Percentiles rank a stretch among this genome's conserved stretches.
Evolutionary conservation across 371 early-diverging fungal genomes (phyloP).

Genomic region (Syncephalastrum sp.): DNA sequence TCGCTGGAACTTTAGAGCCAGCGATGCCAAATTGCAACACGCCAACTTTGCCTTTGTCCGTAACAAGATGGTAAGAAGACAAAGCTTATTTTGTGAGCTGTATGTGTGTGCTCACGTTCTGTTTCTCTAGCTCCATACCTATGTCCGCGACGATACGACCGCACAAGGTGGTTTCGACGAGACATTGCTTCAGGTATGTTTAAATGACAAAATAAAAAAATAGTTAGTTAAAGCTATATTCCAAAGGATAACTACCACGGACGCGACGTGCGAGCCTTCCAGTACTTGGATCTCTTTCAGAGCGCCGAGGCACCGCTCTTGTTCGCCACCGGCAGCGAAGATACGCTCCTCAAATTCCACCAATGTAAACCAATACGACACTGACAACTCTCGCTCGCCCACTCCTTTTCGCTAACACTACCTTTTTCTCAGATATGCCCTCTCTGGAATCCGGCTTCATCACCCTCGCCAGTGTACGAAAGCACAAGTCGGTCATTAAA

Average conservation of each 20-base stretch:
- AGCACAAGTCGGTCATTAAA: constrained; percentile 53
- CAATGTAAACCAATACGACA: constrained; percentile 24
- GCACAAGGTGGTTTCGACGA: constrained; percentile 45
- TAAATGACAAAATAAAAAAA: neutral
- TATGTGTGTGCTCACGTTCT: neutral
- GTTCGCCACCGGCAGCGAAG: constrained; percentile 54
- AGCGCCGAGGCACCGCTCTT: constrained; percentile 33
- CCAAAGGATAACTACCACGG: constrained; percentile 52
- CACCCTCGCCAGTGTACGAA: constrained; percentile 41
- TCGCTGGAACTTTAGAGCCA: constrained; percentile 53
- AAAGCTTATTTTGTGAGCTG: neutral
- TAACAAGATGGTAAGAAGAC: constrained; percentile 37
- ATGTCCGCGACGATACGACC: constrained; percentile 43
- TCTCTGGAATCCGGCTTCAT: constrained; percentile 17
- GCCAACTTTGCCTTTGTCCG: constrained; percentile 56
- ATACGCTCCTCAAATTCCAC: constrained; percentile 46
- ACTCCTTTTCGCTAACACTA: neutral
- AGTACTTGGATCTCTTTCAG: constrained; percentile 26
- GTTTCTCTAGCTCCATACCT: constrained; percentile 39
- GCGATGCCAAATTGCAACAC: constrained; percentile 47
- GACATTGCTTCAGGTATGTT: constrained; percentile 43
- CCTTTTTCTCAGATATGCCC: constrained; percentile 22
- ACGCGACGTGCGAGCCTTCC: constrained; percentile 55
- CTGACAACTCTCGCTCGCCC: neutral
- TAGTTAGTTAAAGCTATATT: neutral